Percentiles rank a stretch among this genome's conserved stretches.
These are phyloP conservation scores for Sequoiadendron giganteum DNA, from an alignment of 75 land plant species.

Conservation along the genomic window DNA sequence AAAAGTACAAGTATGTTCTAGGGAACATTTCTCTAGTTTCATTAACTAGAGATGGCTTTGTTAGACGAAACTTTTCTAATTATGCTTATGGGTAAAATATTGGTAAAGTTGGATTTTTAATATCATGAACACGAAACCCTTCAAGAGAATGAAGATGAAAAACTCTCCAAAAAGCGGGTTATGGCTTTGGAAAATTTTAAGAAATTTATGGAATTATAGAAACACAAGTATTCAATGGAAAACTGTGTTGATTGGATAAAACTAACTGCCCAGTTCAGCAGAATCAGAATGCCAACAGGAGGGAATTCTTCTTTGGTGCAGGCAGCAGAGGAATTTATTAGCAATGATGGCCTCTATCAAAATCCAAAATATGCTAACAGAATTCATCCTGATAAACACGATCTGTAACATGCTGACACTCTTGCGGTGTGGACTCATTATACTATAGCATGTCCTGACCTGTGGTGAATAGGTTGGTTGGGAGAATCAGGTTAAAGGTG, in stretches of 20 bases:
- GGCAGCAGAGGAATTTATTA: background rate
- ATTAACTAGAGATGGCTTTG: constrained; percentile 3
- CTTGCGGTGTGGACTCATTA: background rate
- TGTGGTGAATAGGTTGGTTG: constrained; percentile 7
- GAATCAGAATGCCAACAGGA: background rate
- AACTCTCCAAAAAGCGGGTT: constrained; percentile 82
- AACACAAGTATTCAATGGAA: constrained; percentile 11
- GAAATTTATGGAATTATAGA: constrained; percentile 59
- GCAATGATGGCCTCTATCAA: background rate
- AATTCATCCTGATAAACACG: background rate
- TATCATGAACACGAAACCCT: constrained; percentile 96
- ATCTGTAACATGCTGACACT: background rate
- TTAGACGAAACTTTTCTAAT: background rate
- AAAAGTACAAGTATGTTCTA: background rate
- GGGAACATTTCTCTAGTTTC: background rate
- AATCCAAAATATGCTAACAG: background rate
- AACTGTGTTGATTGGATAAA: constrained; percentile 8
- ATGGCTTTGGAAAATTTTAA: constrained; percentile 80
- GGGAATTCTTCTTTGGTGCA: background rate
- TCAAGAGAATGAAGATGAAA: constrained; percentile 95
- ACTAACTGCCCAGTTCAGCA: background rate
- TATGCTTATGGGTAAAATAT: background rate
- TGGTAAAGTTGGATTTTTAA: constrained; percentile 82
- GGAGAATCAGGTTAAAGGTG: constrained; percentile 5
- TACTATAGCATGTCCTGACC: background rate